phyloP scores from a whole-genome alignment of 1,139 yeast species.

The Pichia sp. region DNA sequence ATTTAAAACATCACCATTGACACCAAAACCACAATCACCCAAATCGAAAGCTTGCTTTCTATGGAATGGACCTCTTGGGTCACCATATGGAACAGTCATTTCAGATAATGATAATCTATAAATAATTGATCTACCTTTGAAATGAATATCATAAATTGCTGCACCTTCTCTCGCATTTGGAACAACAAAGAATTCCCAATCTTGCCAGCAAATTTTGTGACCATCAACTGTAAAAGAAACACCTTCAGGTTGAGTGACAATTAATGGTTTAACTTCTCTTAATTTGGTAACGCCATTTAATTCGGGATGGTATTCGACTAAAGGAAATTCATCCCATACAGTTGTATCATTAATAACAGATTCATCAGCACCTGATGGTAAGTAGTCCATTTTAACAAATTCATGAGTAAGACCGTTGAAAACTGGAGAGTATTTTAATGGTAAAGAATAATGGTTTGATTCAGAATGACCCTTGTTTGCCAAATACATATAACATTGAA shows the following conservation, averaged over 20 bases:
- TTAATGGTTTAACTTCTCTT: constrained; percentile 69
- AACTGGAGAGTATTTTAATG: constrained; percentile 77
- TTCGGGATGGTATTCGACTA: constrained; percentile 70
- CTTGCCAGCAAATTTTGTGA: constrained; percentile 73
- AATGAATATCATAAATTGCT: constrained; percentile 67
- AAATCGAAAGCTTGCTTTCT: constrained; percentile 90
- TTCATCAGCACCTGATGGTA: constrained; percentile 67
- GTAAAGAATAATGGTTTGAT: constrained; percentile 79
- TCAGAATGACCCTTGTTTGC: constrained; percentile 66
- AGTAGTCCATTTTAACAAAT: constrained; percentile 70
- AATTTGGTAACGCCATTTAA: constrained; percentile 50
- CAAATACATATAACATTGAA: constrained; percentile 76
- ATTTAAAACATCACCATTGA: constrained; percentile 63
- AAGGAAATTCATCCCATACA: constrained; percentile 54
- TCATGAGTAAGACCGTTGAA: constrained; percentile 61
- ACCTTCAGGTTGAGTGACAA: constrained; percentile 79
- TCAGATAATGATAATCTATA: constrained; percentile 76
- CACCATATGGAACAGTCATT: constrained; percentile 92
- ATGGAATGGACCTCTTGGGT: constrained; percentile 84
- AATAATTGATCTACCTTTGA: constrained; percentile 76
- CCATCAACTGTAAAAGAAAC: constrained; percentile 66
- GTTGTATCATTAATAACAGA: constrained; percentile 43
- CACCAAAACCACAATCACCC: constrained; percentile 89
- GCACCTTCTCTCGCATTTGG: constrained; percentile 80
- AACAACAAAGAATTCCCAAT: constrained; percentile 79